These are phyloP conservation scores for Phlyctochytrium arcticum DNA, from an alignment of 192 early-diverging fungal species.

Conservation along the genomic window DNA sequence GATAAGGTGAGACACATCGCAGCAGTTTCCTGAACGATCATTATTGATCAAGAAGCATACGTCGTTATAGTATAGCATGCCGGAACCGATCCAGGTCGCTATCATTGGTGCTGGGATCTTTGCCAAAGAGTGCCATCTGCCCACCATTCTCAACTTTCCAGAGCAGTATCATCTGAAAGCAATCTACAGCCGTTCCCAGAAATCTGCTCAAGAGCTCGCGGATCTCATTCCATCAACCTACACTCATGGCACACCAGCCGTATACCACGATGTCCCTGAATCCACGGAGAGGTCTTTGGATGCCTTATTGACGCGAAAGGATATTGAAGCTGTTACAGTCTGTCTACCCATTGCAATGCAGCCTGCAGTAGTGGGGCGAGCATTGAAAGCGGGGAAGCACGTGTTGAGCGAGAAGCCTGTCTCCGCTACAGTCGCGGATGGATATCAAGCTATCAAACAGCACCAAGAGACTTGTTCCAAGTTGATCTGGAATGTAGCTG, in stretches of 20 bases:
- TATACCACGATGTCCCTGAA: slow-evolving; percentile 1
- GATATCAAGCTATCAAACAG: neutral
- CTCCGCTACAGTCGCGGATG: neutral
- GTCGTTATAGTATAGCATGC: no score
- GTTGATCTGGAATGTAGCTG: slow-evolving; percentile 12
- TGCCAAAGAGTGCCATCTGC: slow-evolving; percentile 10
- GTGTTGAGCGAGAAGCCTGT: slow-evolving; percentile 17
- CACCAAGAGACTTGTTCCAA: neutral
- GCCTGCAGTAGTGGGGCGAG: neutral
- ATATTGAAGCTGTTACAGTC: slow-evolving; percentile 4
- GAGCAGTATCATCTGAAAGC: neutral
- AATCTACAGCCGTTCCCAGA: neutral
- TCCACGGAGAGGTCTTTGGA: neutral
- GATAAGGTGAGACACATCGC: no score
- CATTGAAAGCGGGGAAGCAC: slow-evolving; percentile 5
- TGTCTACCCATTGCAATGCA: slow-evolving; percentile 4
- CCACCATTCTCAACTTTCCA: neutral
- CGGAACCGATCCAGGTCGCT: slow-evolving; percentile 4
- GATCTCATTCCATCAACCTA: neutral
- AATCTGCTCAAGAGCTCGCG: neutral
- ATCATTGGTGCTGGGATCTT: slow-evolving; percentile 23
- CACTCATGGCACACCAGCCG: neutral
- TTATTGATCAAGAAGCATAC: no score
- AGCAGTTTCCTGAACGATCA: no score
- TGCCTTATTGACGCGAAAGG: neutral